These are phyloP conservation scores for Trichoderma asperelloides DNA, from an alignment of 495 filamentous ascomycete genomes.

Conservation along the genomic window DNA sequence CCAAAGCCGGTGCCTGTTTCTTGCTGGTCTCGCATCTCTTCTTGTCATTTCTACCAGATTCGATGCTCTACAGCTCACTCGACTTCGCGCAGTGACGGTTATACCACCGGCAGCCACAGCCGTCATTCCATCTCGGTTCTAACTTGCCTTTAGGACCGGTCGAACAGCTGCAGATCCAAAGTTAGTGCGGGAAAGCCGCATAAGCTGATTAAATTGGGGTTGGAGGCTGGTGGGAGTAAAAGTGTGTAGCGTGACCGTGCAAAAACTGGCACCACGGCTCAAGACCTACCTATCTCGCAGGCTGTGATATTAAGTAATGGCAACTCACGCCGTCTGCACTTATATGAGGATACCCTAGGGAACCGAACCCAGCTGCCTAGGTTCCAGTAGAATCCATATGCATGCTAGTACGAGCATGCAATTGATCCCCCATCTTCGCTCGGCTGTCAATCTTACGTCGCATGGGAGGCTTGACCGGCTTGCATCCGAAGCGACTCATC, in stretches of 20 bases:
- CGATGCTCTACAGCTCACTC: not conserved
- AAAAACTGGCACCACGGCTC: not conserved
- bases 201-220: not conserved
- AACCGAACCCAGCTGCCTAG: not conserved
- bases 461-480: not conserved
- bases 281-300: not conserved
- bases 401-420: not conserved
- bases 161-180: not conserved
- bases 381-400: not conserved
- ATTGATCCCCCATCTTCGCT: not conserved
- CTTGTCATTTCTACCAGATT: not conserved
- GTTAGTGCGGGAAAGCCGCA: not conserved
- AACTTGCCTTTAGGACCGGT: not conserved
- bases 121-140: not conserved
- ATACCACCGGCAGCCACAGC: not conserved
- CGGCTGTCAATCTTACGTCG: not conserved
- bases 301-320: not conserved
- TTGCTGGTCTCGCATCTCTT: not conserved
- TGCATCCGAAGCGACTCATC: not conserved
- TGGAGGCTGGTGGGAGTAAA: not conserved
- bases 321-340: not conserved
- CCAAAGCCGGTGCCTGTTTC: not conserved
- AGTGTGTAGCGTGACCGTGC: constrained; percentile 1
- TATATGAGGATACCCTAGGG: not conserved
- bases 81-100: not conserved